Percentiles rank a stretch among this genome's conserved stretches.
These are phyloP conservation scores for Plasmodium chabaudi DNA, from an alignment of 169 alveolate species.

Conservation along the genomic window DNA sequence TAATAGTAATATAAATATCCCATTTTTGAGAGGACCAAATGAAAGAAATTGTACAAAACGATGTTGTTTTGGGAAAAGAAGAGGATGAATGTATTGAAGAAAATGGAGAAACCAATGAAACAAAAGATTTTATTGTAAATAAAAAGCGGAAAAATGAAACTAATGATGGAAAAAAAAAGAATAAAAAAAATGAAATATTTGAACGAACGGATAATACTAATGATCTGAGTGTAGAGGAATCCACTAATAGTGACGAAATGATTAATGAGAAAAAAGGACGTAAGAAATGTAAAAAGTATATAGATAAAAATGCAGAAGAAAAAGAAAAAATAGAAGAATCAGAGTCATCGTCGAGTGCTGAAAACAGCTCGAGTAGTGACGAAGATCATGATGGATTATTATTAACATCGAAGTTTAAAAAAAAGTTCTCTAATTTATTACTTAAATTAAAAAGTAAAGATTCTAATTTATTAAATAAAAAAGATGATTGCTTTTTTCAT, in stretches of 20 bases:
- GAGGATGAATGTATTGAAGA: too few relatives aligned
- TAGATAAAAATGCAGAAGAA: not conserved
- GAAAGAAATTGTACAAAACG: too few relatives aligned
- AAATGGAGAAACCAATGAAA: not conserved
- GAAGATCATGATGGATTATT: conserved; percentile 75
- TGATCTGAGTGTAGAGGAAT: not conserved
- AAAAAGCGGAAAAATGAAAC: not conserved
- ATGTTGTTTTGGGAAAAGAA: too few relatives aligned
- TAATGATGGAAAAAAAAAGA: not conserved
- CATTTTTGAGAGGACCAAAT: too few relatives aligned
- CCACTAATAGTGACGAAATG: conserved; percentile 1
- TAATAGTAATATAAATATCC: too few relatives aligned
- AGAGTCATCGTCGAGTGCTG: conserved; percentile 21
- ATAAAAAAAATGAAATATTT: not conserved
- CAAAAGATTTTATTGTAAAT: not conserved
- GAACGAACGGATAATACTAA: not conserved
- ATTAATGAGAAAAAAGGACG: conserved; percentile 1
- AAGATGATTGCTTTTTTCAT: conserved; percentile 58
- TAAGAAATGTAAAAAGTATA: not conserved
- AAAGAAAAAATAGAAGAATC: conserved; percentile 3
- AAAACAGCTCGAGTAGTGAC: conserved; percentile 69
- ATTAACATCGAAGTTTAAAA: conserved; percentile 63
- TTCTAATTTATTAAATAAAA: conserved; percentile 23
- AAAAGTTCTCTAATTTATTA: conserved; percentile 45
- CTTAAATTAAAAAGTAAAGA: conserved; percentile 59